Base-by-base conservation (phyloP, 2,329 filamentous ascomycete genomes). In the Xylariaceae sp. region DNA sequence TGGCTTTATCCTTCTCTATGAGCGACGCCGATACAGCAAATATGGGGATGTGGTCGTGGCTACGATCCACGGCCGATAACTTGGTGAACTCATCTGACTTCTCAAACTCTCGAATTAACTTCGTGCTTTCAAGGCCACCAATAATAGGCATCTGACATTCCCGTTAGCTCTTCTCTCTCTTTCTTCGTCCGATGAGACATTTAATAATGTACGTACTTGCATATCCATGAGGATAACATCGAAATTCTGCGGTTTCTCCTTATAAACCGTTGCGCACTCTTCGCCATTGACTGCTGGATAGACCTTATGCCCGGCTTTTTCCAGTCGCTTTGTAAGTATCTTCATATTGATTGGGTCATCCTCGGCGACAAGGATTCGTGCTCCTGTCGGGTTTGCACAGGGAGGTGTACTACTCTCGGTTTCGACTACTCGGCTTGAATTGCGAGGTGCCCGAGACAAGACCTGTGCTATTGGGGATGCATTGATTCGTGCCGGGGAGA, bases 151-250 rank as follows among this genome's bases (percentile, higher is more conserved):
- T 95, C 89, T 95, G 51, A 2, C 15, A 18, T 2, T 7, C 41
- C 44, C 44, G 18, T 60, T 49, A 60, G 53, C 37, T 42, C 19
- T 12, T 18, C 8, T n/a, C 3, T 7, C 16, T 29, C 12, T 26
- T 10, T 15, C 15, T 18, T 41, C 42, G 12, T n/a, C n/a, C n/a
- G n/a, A n/a, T n/a, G n/a, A n/a, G n/a, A n/a, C n/a, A n/a, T n/a
- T n/a, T n/a, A n/a, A n/a, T n/a, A n/a, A n/a, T n/a, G n/a, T n/a
- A 71, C 81, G 70, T 67, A 91, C 89, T 78, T 95, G 89, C 80
- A 96, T 90, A 66, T 95, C 91, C 91, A 95, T 95, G 58, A 96
- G 76, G 45, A 96, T 77, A 5, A 90, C 85, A 67, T 95, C 89
- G 64, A 88, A 94, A 19, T 73, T 71, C 22, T 69, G 69, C 0